Conservation (phyloP, 257 asterid genomes). For the Ligustrum vulgare region DNA sequence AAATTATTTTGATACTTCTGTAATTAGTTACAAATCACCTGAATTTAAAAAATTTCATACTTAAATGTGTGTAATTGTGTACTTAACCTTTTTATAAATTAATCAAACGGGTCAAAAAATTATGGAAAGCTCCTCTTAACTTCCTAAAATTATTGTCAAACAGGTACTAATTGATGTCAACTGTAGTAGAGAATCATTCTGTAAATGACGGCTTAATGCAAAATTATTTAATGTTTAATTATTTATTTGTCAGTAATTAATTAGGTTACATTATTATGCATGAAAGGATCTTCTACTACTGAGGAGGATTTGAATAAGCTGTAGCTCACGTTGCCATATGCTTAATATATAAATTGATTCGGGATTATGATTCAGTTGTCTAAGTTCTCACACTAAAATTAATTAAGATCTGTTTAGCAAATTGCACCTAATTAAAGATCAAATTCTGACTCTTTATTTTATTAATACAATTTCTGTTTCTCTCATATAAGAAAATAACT, state of each 20-base stretch:
- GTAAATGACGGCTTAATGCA: background rate
- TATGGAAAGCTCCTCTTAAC: too few relatives aligned
- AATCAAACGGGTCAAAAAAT: too few relatives aligned
- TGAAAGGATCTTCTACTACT: background rate
- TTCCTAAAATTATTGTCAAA: too few relatives aligned
- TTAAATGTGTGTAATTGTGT: too few relatives aligned
- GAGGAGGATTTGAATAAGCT: background rate
- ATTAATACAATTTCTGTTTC: too few relatives aligned
- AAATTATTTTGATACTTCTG: too few relatives aligned
- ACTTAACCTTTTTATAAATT: too few relatives aligned
- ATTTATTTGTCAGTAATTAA: background rate
- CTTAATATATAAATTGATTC: background rate
- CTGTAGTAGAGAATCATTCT: background rate
- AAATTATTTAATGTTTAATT: background rate
- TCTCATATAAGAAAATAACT: too few relatives aligned
- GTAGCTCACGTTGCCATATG: slow-evolving; percentile 1
- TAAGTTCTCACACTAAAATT: background rate
- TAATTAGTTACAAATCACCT: too few relatives aligned
- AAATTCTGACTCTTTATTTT: background rate
- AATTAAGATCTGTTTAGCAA: background rate
- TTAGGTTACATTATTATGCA: background rate
- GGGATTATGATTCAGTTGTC: background rate
- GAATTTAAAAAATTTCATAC: too few relatives aligned
- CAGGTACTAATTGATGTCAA: background rate
- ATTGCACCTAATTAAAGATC: background rate